Percentiles rank a stretch among this genome's conserved stretches.
phyloP scores from a whole-genome alignment of 2,329 filamentous ascomycete species.

The Drechmeria coniospora region DNA sequence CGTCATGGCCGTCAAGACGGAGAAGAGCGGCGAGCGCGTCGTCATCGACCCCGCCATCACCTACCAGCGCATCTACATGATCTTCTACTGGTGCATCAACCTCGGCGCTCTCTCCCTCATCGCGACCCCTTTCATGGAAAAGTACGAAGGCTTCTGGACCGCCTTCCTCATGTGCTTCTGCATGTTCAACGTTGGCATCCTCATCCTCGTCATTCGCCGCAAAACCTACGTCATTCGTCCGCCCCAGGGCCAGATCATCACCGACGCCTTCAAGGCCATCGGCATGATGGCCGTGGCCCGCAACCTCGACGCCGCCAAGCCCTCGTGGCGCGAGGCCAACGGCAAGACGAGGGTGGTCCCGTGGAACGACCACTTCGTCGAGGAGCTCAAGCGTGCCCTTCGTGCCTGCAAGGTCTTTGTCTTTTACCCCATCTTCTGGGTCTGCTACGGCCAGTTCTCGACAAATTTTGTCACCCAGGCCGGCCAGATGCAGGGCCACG shows the following conservation, averaged over 20 bases:
- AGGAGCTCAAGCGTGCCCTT: constrained; percentile 50
- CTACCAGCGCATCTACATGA: constrained; percentile 54
- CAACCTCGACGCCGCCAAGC: constrained; percentile 48
- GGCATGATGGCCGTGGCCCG: constrained; percentile 22
- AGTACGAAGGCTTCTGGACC: constrained; percentile 51
- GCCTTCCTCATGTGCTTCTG: constrained; percentile 42
- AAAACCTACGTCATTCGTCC: constrained; percentile 35
- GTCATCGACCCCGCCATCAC: constrained; percentile 53
- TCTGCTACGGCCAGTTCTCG: constrained; percentile 53
- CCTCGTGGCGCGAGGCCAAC: constrained; percentile 42
- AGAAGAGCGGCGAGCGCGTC: constrained; percentile 38
- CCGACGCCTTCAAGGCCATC: constrained; percentile 41
- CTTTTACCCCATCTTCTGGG: constrained; percentile 52
- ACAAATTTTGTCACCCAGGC: constrained; percentile 52
- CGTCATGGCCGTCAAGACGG: constrained; percentile 31
- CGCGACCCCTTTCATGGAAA: constrained; percentile 53
- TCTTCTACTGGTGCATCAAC: constrained; percentile 64
- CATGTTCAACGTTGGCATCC: constrained; percentile 46
- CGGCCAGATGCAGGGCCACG: constrained; percentile 40
- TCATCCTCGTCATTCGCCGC: constrained; percentile 30
- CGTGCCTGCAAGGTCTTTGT: constrained; percentile 59
- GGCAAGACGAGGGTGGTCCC: constrained; percentile 25
- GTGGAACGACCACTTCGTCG: constrained; percentile 58
- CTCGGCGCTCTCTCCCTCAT: constrained; percentile 53
- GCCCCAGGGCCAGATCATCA: constrained; percentile 47